Conservation (phyloP, 805 yeast species). For the Kockiozyma suomiensis region DNA sequence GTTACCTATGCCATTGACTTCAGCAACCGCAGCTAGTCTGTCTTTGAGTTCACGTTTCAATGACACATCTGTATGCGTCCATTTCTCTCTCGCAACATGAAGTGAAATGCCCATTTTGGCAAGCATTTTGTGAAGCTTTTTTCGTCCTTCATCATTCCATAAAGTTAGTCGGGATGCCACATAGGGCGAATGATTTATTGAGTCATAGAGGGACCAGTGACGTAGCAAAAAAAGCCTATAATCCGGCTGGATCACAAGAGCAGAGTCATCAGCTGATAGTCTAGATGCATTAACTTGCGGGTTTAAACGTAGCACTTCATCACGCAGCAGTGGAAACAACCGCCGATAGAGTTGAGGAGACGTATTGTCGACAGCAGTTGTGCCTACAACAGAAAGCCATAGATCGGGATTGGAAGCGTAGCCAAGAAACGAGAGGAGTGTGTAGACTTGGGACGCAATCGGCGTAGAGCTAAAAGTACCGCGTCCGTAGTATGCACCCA, state of each 20-base stretch:
- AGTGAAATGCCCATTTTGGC: slow-evolving; percentile 96
- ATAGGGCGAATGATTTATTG: slow-evolving; percentile 87
- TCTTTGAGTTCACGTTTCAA: slow-evolving; percentile 72
- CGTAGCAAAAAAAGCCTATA: slow-evolving; percentile 82
- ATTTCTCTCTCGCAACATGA: slow-evolving; percentile 83
- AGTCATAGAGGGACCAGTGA: slow-evolving; percentile 90
- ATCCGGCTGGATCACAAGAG: slow-evolving; percentile 74
- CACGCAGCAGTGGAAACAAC: slow-evolving; percentile 71
- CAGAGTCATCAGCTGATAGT: slow-evolving; percentile 37
- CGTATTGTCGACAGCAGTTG: slow-evolving; percentile 73
- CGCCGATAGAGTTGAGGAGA: slow-evolving; percentile 72
- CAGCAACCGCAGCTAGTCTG: slow-evolving; percentile 70
- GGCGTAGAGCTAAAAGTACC: slow-evolving; percentile 81
- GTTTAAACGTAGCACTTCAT: slow-evolving; percentile 77
- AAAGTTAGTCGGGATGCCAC: slow-evolving; percentile 83
- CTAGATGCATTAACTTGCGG: slow-evolving; percentile 38
- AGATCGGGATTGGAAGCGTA: slow-evolving; percentile 68
- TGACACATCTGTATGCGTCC: slow-evolving; percentile 85
- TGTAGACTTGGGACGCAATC: slow-evolving; percentile 75
- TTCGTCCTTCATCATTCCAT: slow-evolving; percentile 92
- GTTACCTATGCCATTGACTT: slow-evolving; percentile 78
- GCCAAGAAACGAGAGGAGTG: slow-evolving; percentile 77
- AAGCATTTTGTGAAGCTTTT: slow-evolving; percentile 82
- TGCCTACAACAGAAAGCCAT: slow-evolving; percentile 90
- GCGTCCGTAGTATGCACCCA: slow-evolving; percentile 78